Conservation (phyloP, 2,329 filamentous ascomycete genomes). For the Penicillium brevicompactum region DNA sequence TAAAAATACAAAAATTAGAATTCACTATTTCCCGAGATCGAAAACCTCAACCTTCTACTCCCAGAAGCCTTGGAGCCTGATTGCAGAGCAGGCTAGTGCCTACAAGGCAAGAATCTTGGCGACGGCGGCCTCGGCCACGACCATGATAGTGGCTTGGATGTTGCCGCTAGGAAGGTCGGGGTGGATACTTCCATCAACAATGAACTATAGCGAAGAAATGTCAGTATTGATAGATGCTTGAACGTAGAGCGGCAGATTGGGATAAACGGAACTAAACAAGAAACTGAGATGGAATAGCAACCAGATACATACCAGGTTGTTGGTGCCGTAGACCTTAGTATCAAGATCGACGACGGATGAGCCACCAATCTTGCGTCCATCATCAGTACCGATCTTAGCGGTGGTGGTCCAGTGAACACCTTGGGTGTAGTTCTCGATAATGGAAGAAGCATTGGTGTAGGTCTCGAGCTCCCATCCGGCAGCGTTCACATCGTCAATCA, state of each 20-base stretch:
- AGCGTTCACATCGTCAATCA: constrained; percentile 22
- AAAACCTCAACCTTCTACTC: too few species aligned
- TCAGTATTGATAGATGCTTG: not conserved
- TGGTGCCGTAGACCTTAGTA: constrained; percentile 66
- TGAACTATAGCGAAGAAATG: constrained; percentile 24
- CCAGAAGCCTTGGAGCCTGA: too few species aligned
- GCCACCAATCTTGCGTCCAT: constrained; percentile 55
- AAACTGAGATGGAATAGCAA: constrained; percentile 37
- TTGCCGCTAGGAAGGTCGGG: constrained; percentile 70
- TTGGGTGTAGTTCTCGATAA: constrained; percentile 44
- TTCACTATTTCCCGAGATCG: too few species aligned
- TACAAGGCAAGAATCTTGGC: constrained; percentile 42
- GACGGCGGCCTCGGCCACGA: constrained; percentile 64
- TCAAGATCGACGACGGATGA: constrained; percentile 63
- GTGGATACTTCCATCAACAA: constrained; percentile 70
- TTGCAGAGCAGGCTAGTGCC: not conserved
- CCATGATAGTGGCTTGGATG: constrained; percentile 66
- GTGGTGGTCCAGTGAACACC: constrained; percentile 54
- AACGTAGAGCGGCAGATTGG: not conserved
- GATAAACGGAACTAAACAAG: not conserved
- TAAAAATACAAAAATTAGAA: too few species aligned
- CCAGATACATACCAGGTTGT: constrained; percentile 53
- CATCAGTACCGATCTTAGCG: constrained; percentile 61
- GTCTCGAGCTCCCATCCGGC: constrained; percentile 23
- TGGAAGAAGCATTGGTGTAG: constrained; percentile 24